Base-by-base conservation (phyloP, 1,284 basidiomycete genomes). In the Lentinula novae-zelandiae region DNA sequence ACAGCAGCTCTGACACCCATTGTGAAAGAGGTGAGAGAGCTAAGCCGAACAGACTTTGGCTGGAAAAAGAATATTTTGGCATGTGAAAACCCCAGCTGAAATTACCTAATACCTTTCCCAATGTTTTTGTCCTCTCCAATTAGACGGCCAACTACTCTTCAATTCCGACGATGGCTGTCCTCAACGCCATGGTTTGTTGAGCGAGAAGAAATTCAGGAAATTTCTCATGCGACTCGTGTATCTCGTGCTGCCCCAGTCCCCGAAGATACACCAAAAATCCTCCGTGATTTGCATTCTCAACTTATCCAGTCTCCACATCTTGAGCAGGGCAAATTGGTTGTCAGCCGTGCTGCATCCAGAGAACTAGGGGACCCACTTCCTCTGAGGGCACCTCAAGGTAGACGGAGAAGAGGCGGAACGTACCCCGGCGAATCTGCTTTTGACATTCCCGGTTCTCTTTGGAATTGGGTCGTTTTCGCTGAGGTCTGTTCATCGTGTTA, bases 401-500 rank as follows among this genome's bases (percentile, higher is more conserved):
- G 83, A 48, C 77, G 90, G 60, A 80, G 76, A 67, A 76, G 89
- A 57, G 88, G 89, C 31, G 76, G 84, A 44, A 88, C 85, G 0
- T 84, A 87, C 69, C 75, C 78, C 5, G 87, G 88, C 15, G 83
- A 89, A 67, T 86, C 87, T 8, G 68, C 77, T 9, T 75, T 74
- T 63, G 83, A 86, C 40, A 72, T 79, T 20, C 75, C 76, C 0
- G 77, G 78, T 10, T 82, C 83, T 0, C 71, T 92, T 9, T 92
- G 90, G 90, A 81, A 75, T 61, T 92, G 90, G 90, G 73, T 87
- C 13, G 75, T 92, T 9, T 75, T 86, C 62, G 90, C 85, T 6
- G 87, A 92, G 77, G 89, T 86, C 62, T 38, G 67, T 66, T 12
- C 4, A 15, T 50, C 27, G 12, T 42, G 6, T 22, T 9, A n/a